A percentile compares a stretch with the other conserved stretches of the same genome.
Evolutionary conservation across 768 basidiomycete species (phyloP).

Genomic region (Flagelloscypha sp.): DNA sequence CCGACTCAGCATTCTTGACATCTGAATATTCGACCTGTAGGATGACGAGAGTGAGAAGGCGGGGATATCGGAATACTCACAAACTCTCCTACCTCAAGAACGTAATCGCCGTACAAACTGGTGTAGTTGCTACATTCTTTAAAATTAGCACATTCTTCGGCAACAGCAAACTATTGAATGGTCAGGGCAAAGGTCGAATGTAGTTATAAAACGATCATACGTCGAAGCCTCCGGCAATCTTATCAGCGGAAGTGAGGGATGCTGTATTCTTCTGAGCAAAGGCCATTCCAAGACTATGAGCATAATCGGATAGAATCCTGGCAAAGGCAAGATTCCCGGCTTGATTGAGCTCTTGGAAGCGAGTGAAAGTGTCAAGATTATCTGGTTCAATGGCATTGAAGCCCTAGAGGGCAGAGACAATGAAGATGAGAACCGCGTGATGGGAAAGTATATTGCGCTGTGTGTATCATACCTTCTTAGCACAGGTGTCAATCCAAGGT

Average conservation of each 20-base stretch:
- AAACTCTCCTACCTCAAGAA: too few species aligned
- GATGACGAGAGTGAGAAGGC: too few species aligned
- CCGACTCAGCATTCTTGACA: neutral
- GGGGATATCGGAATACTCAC: too few species aligned
- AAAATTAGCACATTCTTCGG: constrained; percentile 3
- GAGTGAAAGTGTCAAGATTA: constrained; percentile 6
- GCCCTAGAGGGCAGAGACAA: too few species aligned
- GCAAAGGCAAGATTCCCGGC: constrained; percentile 6
- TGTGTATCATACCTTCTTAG: too few species aligned
- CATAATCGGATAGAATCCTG: constrained; percentile 4
- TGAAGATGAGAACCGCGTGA: too few species aligned
- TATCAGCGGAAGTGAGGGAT: neutral
- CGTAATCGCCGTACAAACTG: constrained; percentile 2
- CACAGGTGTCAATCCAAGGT: constrained; percentile 4
- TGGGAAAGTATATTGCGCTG: too few species aligned
- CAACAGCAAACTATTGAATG: constrained; percentile 4
- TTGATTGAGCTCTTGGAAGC: constrained; percentile 1
- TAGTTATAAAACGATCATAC: too few species aligned
- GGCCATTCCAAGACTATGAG: neutral
- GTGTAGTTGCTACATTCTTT: constrained; percentile 5
- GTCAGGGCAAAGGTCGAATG: too few species aligned
- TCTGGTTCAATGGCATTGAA: constrained; percentile 6
- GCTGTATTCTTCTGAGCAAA: constrained; percentile 8
- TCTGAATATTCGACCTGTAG: constrained; percentile 3
- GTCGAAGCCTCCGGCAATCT: constrained; percentile 1